Conservation (phyloP, 2,329 filamentous ascomycete genomes). For the Botrytis aclada region DNA sequence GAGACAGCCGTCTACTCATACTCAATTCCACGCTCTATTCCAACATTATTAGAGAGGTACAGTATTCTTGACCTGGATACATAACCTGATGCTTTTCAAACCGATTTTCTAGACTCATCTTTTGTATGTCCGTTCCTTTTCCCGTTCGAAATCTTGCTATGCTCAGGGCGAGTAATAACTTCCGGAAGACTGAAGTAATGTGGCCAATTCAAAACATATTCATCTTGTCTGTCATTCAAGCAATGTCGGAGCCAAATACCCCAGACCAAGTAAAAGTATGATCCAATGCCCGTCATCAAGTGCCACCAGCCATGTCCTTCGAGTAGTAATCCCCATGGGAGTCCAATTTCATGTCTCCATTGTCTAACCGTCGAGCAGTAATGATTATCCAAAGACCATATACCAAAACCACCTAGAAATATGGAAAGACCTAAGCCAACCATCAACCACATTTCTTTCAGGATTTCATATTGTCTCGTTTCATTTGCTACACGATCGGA, state of each 20-base stretch:
- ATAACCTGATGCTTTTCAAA: constrained; percentile 14
- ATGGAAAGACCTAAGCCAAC: constrained; percentile 57
- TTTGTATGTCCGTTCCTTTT: constrained; percentile 23
- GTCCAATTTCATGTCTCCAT: constrained; percentile 60
- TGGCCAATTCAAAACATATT: constrained; percentile 64
- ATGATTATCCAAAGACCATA: constrained; percentile 66
- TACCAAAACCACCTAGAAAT: constrained; percentile 63
- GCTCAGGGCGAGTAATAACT: constrained; percentile 30
- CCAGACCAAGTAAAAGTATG: constrained; percentile 71
- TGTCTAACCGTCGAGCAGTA: constrained; percentile 47
- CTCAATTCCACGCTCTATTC: neutral
- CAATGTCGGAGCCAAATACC: constrained; percentile 69
- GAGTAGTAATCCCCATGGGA: constrained; percentile 70
- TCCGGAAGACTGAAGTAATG: constrained; percentile 47
- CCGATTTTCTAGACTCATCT: constrained; percentile 30
- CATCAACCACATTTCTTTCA: constrained; percentile 67
- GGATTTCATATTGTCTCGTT: constrained; percentile 53
- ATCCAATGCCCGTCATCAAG: constrained; percentile 68
- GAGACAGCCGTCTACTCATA: neutral
- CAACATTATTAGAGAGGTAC: neutral
- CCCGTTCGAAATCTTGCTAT: constrained; percentile 19
- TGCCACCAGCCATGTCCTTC: constrained; percentile 76
- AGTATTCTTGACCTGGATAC: neutral
- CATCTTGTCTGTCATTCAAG: constrained; percentile 62
- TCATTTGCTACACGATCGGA: constrained; percentile 53